Percentiles rank a stretch among this genome's conserved stretches.
Evolutionary conservation across 495 filamentous ascomycete species (phyloP).

Genomic region (Trichoderma reesei): DNA sequence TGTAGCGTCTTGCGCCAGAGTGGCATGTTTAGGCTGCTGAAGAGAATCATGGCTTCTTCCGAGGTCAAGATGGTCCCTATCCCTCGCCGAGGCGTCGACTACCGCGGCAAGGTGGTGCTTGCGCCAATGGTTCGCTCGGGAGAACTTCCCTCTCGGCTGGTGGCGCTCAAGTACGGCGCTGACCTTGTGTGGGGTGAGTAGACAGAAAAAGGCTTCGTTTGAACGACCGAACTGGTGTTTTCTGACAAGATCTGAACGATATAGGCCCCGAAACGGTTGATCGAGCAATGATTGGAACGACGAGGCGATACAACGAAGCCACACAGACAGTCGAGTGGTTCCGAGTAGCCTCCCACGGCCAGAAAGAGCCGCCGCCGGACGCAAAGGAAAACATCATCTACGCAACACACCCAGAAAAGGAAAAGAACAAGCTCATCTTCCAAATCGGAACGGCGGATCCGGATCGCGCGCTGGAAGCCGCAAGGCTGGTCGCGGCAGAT

Average conservation of each 20-base stretch:
- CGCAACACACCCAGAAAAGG: conserved; percentile 65
- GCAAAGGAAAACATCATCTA: conserved; percentile 67
- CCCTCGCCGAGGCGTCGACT: conserved; percentile 82
- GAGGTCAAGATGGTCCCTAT: conserved; percentile 61
- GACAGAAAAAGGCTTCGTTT: neutral
- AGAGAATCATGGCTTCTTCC: conserved; percentile 46
- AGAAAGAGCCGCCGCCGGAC: conserved; percentile 30
- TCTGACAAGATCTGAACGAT: neutral
- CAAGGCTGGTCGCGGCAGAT: conserved; percentile 69
- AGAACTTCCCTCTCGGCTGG: conserved; percentile 78
- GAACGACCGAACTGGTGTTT: neutral
- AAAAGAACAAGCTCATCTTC: conserved; percentile 67
- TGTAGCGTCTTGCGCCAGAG: neutral
- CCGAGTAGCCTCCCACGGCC: conserved; percentile 58
- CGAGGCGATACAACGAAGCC: conserved; percentile 59
- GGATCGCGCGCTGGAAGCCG: conserved; percentile 70
- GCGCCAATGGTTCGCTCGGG: conserved; percentile 97
- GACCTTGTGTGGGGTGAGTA: conserved; percentile 84
- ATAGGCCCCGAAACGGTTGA: conserved; percentile 88
- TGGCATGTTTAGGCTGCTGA: conserved; percentile 10
- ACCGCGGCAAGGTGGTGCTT: conserved; percentile 83
- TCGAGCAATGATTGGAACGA: conserved; percentile 76
- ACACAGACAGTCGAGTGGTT: conserved; percentile 76
- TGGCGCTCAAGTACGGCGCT: conserved; percentile 87
- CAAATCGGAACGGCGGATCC: conserved; percentile 84